Conservation (phyloP, 495 filamentous ascomycete species). For the Recurvomyces mirabilis region DNA sequence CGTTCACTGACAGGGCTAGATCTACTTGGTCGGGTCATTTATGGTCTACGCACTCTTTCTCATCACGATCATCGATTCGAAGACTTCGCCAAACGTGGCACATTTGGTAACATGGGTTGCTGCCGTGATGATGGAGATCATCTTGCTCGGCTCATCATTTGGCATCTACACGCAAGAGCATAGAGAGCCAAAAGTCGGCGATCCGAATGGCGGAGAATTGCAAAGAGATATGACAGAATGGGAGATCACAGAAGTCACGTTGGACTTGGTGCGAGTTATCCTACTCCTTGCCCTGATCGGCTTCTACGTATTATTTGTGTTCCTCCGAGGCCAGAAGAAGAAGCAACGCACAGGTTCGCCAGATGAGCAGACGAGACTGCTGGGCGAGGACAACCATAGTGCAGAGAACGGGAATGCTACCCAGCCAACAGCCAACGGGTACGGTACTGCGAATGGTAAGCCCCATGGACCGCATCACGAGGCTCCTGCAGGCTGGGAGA, state of each 20-base stretch:
- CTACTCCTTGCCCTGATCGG: conserved; percentile 45
- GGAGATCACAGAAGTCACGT: conserved; percentile 51
- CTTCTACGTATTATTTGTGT: conserved; percentile 49
- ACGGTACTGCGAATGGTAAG: conserved; percentile 36
- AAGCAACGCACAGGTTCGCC: conserved; percentile 26
- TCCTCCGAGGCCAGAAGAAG: conserved; percentile 25
- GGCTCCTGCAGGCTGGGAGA: conserved; percentile 47
- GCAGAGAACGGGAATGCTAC: conserved; percentile 34
- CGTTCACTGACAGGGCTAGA: conserved; percentile 37
- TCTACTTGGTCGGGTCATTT: conserved; percentile 70
- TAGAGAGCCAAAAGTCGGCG: conserved; percentile 47
- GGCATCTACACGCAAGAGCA: conserved; percentile 49
- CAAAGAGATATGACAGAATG: conserved; percentile 46
- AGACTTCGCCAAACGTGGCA: conserved; percentile 57
- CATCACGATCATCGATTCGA: conserved; percentile 69
- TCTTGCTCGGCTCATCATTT: conserved; percentile 54
- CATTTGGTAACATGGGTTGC: conserved; percentile 67
- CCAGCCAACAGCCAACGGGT: conserved; percentile 32
- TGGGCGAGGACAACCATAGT: conserved; percentile 34
- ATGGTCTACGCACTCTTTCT: conserved; percentile 62
- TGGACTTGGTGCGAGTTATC: conserved; percentile 49
- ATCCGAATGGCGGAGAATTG: conserved; percentile 32
- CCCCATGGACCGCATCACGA: conserved; percentile 25
- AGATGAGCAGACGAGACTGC: conserved; percentile 42
- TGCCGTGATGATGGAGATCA: conserved; percentile 53